Base-by-base conservation (phyloP, 148 eudicot genomes). In the Rhododendron henanense region DNA sequence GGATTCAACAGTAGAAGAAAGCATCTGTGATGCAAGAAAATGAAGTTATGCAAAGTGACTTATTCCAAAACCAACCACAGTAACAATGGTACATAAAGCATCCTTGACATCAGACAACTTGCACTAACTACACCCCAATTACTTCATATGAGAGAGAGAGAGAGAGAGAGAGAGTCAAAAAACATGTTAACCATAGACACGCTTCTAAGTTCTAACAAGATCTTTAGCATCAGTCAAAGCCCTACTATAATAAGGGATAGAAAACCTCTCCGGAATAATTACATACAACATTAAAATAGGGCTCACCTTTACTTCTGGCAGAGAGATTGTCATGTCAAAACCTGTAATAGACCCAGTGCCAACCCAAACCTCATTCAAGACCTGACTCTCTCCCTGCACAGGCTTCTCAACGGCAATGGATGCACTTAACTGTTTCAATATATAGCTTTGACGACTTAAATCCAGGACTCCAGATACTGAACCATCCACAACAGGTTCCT, bases 311-410 rank as follows among this genome's bases (percentile, higher is more conserved):
- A 97, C 87, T 87, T 97, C 98, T 85, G 89, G 83, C 71, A 95
- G 88, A 37, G 99, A 95, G 63, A 97, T 84, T 80, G 93, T 93
- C 89, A 97, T 37, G 79, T 97, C 94, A 67, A 94, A 88, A 76
- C 96, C 96, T 33, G 94, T 86, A 87, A 93, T 86, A 90, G 94
- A 91, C 81, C 98, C 98, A 86, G 81, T 86, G 73, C 99, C 99
- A 91, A 85, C 88, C 98, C 98, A 97, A 81, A 89, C 87, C 75
- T 88, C 91, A 86, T 85, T 87, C 86, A 73, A 81, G 77, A 85
- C 71, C 79, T n/a, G 61, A 88, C 79, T 86, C 74, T 89, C 92
- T 78, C 85, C 61, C 78, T 47, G 85, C 33, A 88, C 74, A 89
- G 89, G 88, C 76, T 90, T 90, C 93, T 97, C 95, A 81, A 91